A percentile compares a stretch with the other conserved stretches of the same genome.
Evolutionary conservation across 331 rosid genomes (phyloP).

Genomic region (Arachis monticola): DNA sequence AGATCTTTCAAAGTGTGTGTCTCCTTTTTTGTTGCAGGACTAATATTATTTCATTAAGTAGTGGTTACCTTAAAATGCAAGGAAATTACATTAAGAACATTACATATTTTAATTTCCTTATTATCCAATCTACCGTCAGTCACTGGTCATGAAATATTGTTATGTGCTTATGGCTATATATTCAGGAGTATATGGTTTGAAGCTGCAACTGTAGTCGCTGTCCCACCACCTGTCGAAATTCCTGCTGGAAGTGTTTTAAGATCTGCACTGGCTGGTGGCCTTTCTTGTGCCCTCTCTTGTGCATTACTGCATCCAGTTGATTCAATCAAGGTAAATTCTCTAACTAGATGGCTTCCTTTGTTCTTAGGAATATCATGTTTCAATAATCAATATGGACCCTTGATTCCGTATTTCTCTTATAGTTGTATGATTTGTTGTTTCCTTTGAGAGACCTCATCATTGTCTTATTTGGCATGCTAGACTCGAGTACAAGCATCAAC

Average conservation of each 20-base stretch:
- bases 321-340: conserved; percentile 78
- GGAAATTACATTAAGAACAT: not conserved
- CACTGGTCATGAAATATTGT: conserved; percentile 32
- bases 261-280: conserved; percentile 99
- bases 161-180: conserved; percentile 9
- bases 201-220: conserved; percentile 96
- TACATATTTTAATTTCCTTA: conserved; percentile 13
- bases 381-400: not conserved
- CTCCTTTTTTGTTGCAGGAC: too few relatives aligned
- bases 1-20: not conserved
- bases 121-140: not conserved
- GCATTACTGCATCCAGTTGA: conserved; percentile 93
- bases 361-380: conserved; percentile 22
- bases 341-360: conserved; percentile 17
- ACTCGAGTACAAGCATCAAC: conserved; percentile 97
- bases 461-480: conserved; percentile 56
- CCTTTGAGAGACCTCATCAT: conserved; percentile 36
- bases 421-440: conserved; percentile 31
- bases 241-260: conserved; percentile 95
- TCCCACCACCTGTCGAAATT: conserved; percentile 89
- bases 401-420: conserved; percentile 16
- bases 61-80: conserved; percentile 4
- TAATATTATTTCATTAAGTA: not conserved
- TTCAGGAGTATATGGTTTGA: conserved; percentile 99
- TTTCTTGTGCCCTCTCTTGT: conserved; percentile 93